Evolutionary conservation across 108 stramenopile genomes (phyloP), one percentile per base, ranked within the genome.

Genomic region (Pseudonitzschia pungens): DNA sequence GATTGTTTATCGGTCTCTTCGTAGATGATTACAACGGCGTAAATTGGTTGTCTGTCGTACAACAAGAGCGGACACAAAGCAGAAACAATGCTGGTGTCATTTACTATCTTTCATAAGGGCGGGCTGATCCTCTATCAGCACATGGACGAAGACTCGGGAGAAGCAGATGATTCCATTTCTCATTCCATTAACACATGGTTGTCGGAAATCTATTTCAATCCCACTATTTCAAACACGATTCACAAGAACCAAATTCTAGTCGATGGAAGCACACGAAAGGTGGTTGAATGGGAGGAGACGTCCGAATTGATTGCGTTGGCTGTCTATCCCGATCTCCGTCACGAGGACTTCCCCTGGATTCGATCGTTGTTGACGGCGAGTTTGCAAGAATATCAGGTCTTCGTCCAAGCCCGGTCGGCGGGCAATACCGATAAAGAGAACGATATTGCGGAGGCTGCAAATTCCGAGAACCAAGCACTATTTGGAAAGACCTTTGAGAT

Each of bases 91-190:
- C 57, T 93, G 26, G 85, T 90, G 53, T 84, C 86, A 18, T 66
- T 93, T 64, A 85, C 88, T 24, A 87, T 93, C 40, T 85, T 93
- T 69, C 76, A 82, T 69, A 87, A 88, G 72, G 92, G 89, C 57
- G 81, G 87, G 16, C 53, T 83, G 66, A 77, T 87, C 22, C 68
- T 85, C 26, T 87, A 83, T 65, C 84, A 83, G 62, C 74, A 87
- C 55, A 11, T 24, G 29, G 62, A 57, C 21, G 44, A 53, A 54
- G 56, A 51, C 15, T 29, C 33, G 14, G 44, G 28, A 26, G 28
- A 32, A 43, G 31, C 43, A 12, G n/a, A 56, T 2, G 48, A 53
- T 24, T 56, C 71, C 0, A 24, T 62, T 21, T 40, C 78, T 29
- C 45, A 54, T 43, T 40, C 63, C 50, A 74, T 79, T 15, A 74